Conservation (phyloP, 257 asterid genomes). For the Solanum appendiculatum region DNA sequence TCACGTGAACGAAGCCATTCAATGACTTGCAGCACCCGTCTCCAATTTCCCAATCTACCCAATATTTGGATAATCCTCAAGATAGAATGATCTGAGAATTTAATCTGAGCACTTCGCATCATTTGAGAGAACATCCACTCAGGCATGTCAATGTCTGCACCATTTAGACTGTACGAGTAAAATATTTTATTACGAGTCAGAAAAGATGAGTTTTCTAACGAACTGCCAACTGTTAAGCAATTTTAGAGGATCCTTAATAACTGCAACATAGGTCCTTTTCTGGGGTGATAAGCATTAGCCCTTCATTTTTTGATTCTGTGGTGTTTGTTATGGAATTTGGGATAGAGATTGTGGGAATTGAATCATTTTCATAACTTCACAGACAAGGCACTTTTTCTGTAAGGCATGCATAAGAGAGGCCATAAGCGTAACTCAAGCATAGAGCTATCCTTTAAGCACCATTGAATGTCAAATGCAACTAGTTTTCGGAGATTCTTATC, state of each 20-base stretch:
- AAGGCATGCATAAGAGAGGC: not conserved
- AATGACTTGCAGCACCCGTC: constrained; percentile 81
- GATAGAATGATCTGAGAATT: constrained; percentile 84
- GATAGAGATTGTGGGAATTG: not conserved
- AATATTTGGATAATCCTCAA: constrained; percentile 76
- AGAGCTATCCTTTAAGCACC: not conserved
- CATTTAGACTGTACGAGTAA: constrained; percentile 92
- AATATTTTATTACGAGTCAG: constrained; percentile 35
- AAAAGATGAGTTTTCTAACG: not conserved
- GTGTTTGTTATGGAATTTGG: not conserved
- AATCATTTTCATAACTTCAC: not conserved
- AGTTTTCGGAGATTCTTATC: not conserved
- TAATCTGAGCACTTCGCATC: constrained; percentile 80
- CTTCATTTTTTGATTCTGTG: not conserved
- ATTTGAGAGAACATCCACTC: constrained; percentile 91
- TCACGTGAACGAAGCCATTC: constrained; percentile 86
- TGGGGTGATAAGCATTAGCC: not conserved
- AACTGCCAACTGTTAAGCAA: not conserved
- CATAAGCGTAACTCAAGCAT: not conserved
- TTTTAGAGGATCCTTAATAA: not conserved
- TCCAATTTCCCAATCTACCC: constrained; percentile 93
- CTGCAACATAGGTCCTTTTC: constrained; percentile 8
- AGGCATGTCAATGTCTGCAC: constrained; percentile 96
- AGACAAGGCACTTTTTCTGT: not conserved
- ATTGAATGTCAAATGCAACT: not conserved